Base-by-base conservation (phyloP, 371 early-diverging fungal genomes). In the Syncephalastrum racemosum region DNA sequence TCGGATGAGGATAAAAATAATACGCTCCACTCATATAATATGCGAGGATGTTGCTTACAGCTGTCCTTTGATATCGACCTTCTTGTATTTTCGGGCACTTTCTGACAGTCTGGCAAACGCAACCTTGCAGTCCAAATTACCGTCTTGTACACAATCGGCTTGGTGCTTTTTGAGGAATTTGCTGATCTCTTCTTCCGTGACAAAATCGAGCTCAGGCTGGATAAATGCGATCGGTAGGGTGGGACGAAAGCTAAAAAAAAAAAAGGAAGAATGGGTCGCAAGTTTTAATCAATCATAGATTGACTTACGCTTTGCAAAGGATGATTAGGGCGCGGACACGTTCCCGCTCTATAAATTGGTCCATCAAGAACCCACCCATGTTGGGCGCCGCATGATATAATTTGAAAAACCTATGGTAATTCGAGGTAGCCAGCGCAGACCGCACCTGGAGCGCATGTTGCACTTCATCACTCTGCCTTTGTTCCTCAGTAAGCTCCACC, bases 331-430 rank as follows among this genome's bases (percentile, higher is more conserved):
- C 91, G 20, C 80, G 75, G 18, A 90, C 73, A 42, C 98, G 80
- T 69, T 92, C 94, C 40, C 97, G 87, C 25, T 86, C 89, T 3
- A 89, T 73, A 74, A 96, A 95, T 42, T 92, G 88, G 72, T 95
- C 93, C 84, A 98, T 89, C 49, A 98, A 69, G 67, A 89, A 92
- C 6, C 80, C 83, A 41, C 89, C 85, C 91, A 94, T 88, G 63
- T 93, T 89, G 14, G 96, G 96, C 0, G 94, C 86, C 3, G 56
- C 52, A 19, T 66, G 62, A 68, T 93, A 96, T 41, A 95, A 75
- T 36, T 66, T 57, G 66, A 97, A 98, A 53, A 95, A 82, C 8
- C 70, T 62, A 65, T 90, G 87, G 66, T 93, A 96, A 75, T 97
- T 91, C 39, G 86, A 82, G 3, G 83, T 83, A 1, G 89, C 84